Evolutionary conservation across 345 rosid genomes (phyloP).

Genomic region (Draba incana): DNA sequence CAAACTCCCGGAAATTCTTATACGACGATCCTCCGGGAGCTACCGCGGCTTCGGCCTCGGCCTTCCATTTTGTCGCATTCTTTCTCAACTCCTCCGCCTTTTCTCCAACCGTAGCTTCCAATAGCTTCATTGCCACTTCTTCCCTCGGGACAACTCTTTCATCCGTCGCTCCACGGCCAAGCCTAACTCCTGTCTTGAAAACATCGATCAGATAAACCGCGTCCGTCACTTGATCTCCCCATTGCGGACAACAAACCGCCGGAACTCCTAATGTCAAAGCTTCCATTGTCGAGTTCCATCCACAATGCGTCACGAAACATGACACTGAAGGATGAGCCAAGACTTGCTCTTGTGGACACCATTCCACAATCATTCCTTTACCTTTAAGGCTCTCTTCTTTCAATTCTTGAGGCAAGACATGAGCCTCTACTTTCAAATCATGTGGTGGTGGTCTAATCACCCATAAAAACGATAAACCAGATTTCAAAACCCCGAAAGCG

Average conservation of each 20-base stretch:
- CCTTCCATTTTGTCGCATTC: conserved; percentile 64
- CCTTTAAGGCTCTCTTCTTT: conserved; percentile 22
- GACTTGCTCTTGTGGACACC: conserved; percentile 45
- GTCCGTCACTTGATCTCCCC: conserved; percentile 86
- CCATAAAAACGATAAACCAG: conserved; percentile 40
- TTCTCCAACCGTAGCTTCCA: conserved; percentile 60
- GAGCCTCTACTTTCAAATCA: background rate
- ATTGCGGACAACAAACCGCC: conserved; percentile 67
- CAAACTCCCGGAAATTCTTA: conserved; percentile 54
- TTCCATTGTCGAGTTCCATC: conserved; percentile 62
- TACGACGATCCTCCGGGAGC: conserved; percentile 77
- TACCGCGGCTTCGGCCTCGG: conserved; percentile 59
- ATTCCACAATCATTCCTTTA: conserved; percentile 38
- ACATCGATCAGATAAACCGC: conserved; percentile 66
- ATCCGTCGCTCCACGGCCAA: conserved; percentile 69
- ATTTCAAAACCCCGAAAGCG: conserved; percentile 38
- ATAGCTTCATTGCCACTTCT: conserved; percentile 62
- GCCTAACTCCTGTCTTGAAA: conserved; percentile 60
- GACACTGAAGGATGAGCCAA: conserved; percentile 40
- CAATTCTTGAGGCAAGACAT: conserved; percentile 31
- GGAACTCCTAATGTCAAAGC: conserved; percentile 69
- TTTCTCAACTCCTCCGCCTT: conserved; percentile 55
- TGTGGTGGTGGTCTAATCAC: conserved; percentile 32
- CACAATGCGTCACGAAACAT: conserved; percentile 43
- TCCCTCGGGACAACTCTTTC: conserved; percentile 56